phyloP scores from a whole-genome alignment of 768 basidiomycete genomes.

The Pleurotus pulmonarius region DNA sequence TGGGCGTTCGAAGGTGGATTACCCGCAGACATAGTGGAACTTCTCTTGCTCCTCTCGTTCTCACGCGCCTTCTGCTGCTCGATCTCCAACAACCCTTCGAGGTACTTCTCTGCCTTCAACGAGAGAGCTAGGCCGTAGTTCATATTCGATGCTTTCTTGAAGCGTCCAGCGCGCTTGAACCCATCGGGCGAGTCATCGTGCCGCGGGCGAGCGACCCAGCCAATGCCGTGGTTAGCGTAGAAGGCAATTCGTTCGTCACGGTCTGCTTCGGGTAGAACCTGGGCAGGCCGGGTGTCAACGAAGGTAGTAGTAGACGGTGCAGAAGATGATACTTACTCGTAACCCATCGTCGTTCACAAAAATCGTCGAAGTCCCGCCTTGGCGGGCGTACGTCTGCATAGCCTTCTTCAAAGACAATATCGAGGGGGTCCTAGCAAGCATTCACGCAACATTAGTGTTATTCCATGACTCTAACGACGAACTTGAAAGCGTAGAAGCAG shows the following conservation, averaged over 20 bases:
- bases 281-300: conserved; percentile 11
- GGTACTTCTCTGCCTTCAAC: conserved; percentile 51
- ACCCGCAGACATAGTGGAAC: not conserved
- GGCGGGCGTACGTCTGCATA: conserved; percentile 83
- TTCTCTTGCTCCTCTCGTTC: not conserved
- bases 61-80: not conserved
- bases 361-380: conserved; percentile 76
- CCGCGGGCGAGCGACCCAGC: conserved; percentile 71
- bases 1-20: not conserved
- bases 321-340: conserved; percentile 18
- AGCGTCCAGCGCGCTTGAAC: conserved; percentile 72
- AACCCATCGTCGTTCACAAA: conserved; percentile 82
- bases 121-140: conserved; percentile 79
- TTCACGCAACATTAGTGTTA: no score
- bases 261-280: conserved; percentile 54
- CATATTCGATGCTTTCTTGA: conserved; percentile 95
- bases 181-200: conserved; percentile 53
- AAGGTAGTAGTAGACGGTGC: not conserved
- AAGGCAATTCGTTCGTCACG: conserved; percentile 62
- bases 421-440: conserved; percentile 49
- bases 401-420: conserved; percentile 75
- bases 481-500: not conserved
- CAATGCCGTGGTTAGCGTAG: conserved; percentile 71
- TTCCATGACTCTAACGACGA: no score
- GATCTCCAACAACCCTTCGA: conserved; percentile 36